Percentiles rank a stretch among this genome's conserved stretches.
These are phyloP conservation scores for Hortaea werneckii DNA, from an alignment of 2,329 filamentous ascomycete genomes.

Conservation along the genomic window DNA sequence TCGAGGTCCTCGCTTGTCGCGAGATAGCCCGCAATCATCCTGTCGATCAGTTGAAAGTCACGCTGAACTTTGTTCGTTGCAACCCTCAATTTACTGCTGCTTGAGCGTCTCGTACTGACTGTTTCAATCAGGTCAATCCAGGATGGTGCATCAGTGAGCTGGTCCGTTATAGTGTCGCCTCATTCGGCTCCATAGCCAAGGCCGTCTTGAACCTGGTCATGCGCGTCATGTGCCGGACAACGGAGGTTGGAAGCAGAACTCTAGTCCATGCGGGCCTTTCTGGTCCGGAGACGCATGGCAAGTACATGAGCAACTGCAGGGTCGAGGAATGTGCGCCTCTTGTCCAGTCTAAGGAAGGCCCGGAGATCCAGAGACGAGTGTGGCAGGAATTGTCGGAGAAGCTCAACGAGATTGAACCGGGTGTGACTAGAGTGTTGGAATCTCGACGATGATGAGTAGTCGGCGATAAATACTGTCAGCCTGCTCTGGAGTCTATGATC, in stretches of 20 bases:
- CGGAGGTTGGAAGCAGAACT: constrained; percentile 31
- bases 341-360: constrained; percentile 29
- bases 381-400: constrained; percentile 32
- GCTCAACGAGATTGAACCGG: constrained; percentile 29
- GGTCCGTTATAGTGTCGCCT: constrained; percentile 26
- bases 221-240: constrained; percentile 23
- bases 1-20: constrained; percentile 38
- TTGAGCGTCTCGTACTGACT: too few relatives aligned
- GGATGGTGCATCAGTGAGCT: constrained; percentile 44
- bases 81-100: background rate
- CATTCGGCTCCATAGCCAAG: background rate
- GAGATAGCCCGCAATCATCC: constrained; percentile 21
- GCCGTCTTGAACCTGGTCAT: constrained; percentile 7
- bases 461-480: background rate
- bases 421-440: constrained; percentile 17
- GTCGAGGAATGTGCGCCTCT: constrained; percentile 21
- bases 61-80: constrained; percentile 39
- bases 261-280: constrained; percentile 29
- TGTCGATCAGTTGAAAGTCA: constrained; percentile 27
- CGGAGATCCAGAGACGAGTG: constrained; percentile 25
- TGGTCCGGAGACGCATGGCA: constrained; percentile 30
- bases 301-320: constrained; percentile 30
- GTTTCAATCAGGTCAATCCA: constrained; percentile 26
- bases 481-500: too few relatives aligned
- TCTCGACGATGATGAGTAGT: background rate